phyloP scores from a whole-genome alignment of 139 green algal genomes.

The Gonium pectorale region DNA sequence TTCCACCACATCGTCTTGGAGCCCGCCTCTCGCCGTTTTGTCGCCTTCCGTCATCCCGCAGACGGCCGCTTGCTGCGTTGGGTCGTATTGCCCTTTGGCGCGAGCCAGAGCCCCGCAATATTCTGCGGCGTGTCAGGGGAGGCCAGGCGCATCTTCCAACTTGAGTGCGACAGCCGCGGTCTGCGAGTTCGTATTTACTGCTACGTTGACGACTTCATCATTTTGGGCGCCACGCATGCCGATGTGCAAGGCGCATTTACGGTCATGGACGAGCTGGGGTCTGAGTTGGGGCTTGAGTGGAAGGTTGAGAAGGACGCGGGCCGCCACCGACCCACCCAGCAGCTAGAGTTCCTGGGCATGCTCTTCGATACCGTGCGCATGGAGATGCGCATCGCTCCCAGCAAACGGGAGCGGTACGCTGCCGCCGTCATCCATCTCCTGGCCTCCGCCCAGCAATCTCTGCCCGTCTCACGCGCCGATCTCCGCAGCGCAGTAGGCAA shows the following conservation, averaged over 20 bases:
- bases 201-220: background rate
- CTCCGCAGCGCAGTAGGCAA: background rate
- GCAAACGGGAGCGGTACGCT: background rate
- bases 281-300: background rate
- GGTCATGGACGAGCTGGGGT: background rate
- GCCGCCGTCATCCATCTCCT: background rate
- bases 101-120: background rate
- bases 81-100: slow-evolving; percentile 8
- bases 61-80: background rate
- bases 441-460: too few relatives aligned
- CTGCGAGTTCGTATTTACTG: background rate
- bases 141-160: slow-evolving; percentile 36
- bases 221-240: background rate
- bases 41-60: slow-evolving; percentile 6
- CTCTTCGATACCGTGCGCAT: background rate
- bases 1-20: background rate
- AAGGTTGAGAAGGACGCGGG: background rate
- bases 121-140: too few relatives aligned
- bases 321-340: too few relatives aligned
- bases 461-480: background rate
- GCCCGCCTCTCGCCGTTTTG: background rate
- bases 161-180: background rate
- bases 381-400: background rate
- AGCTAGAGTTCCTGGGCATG: too few relatives aligned
- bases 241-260: background rate